Percentiles rank a stretch among this genome's conserved stretches.
Evolutionary conservation across 345 rosid species (phyloP).

Genomic region (Excoecaria agallocha): DNA sequence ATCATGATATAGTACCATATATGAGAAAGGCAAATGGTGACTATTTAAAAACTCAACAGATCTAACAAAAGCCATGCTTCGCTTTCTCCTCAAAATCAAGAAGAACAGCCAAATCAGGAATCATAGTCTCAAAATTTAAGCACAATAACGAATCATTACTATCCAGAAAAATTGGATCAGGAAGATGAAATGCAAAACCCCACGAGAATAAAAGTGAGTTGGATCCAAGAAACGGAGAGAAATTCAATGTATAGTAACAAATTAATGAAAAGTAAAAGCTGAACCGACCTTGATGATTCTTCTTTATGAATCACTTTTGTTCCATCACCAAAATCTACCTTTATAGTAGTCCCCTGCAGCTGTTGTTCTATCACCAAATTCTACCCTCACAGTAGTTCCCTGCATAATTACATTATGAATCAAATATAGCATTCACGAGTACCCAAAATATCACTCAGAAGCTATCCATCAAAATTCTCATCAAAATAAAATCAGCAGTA

Average conservation of each 20-base stretch:
- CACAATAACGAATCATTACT: conserved; percentile 27
- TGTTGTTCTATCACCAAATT: too few species aligned
- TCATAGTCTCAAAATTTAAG: background rate
- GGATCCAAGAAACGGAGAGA: conserved; percentile 9
- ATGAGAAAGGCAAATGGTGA: background rate
- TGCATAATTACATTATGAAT: too few species aligned
- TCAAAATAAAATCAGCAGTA: too few species aligned
- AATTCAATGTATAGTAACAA: background rate
- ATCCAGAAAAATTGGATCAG: conserved; percentile 32
- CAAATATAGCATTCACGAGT: too few species aligned
- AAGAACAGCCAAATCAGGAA: background rate
- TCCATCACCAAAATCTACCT: too few species aligned
- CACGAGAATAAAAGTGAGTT: background rate
- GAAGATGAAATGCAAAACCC: conserved; percentile 2
- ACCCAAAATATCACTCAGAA: too few species aligned
- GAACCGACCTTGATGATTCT: conserved; percentile 9
- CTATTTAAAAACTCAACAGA: background rate
- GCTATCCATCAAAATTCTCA: too few species aligned
- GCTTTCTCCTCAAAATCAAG: conserved; percentile 4
- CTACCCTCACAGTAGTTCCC: too few species aligned
- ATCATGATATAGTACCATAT: too few species aligned
- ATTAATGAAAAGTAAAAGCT: background rate
- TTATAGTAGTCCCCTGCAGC: too few species aligned
- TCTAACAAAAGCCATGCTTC: background rate
- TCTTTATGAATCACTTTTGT: too few species aligned